phyloP scores from a whole-genome alignment of 2,329 filamentous ascomycete genomes.

The Fusarium sp. region DNA sequence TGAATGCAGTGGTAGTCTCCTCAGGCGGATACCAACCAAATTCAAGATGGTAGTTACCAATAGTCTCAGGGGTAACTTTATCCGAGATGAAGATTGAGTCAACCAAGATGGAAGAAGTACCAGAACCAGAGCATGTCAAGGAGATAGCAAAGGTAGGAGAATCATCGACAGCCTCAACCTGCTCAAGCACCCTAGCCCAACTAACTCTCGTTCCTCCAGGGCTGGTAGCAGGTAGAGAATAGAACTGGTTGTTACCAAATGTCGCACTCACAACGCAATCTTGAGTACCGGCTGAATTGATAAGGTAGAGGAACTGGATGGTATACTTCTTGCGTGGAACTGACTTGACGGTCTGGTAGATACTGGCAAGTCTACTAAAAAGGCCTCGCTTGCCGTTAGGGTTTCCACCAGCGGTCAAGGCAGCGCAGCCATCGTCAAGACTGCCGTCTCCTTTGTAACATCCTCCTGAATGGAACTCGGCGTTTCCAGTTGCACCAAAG shows the following conservation, averaged over 20 bases:
- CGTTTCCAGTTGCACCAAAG: background rate
- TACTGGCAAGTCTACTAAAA: background rate
- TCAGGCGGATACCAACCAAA: background rate
- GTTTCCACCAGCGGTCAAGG: background rate
- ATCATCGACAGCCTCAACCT: background rate
- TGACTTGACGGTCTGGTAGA: background rate
- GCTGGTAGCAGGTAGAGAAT: background rate
- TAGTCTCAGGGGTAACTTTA: conserved; percentile 17
- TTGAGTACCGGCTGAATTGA: background rate
- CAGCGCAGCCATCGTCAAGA: conserved; percentile 11
- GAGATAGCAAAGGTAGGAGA: conserved; percentile 4
- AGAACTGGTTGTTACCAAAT: background rate
- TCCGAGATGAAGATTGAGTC: conserved; percentile 26
- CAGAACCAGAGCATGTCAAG: conserved; percentile 2
- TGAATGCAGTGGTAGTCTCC: background rate
- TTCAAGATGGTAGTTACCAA: conserved; percentile 4
- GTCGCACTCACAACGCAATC: background rate
- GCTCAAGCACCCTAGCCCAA: conserved; percentile 6
- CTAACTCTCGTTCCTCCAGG: background rate
- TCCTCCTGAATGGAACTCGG: background rate
- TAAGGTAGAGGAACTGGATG: conserved; percentile 11
- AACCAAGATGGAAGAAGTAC: background rate
- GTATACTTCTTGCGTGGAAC: conserved; percentile 4
- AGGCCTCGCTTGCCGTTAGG: background rate
- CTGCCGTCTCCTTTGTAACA: conserved; percentile 14